Percentiles rank a stretch among this genome's conserved stretches.
Evolutionary conservation across 2,329 filamentous ascomycete genomes (phyloP).

Genomic region (Colletotrichum neosansevieriae): DNA sequence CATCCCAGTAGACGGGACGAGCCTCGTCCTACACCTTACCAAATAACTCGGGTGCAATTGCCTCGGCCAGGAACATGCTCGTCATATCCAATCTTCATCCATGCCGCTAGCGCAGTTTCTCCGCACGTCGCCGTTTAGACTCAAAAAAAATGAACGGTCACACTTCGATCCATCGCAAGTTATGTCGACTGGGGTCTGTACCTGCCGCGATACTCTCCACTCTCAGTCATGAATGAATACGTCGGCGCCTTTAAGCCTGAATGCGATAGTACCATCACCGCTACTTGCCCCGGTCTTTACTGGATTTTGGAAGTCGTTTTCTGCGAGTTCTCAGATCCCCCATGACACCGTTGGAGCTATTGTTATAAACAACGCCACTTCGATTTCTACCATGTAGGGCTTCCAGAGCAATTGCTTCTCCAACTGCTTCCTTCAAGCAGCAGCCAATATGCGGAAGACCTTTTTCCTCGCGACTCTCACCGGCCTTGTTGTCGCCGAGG

Average conservation of each 20-base stretch:
- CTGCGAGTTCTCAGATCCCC: constrained; percentile 26
- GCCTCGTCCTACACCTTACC: background rate
- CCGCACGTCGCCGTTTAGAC: constrained; percentile 30
- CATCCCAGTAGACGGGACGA: background rate
- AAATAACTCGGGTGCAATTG: background rate
- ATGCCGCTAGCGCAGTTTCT: constrained; percentile 24
- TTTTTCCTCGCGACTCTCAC: constrained; percentile 47
- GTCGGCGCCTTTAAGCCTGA: constrained; percentile 35
- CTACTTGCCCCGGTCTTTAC: constrained; percentile 9
- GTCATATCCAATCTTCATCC: background rate
- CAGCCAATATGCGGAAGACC: constrained; percentile 45
- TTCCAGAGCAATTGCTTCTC: constrained; percentile 26
- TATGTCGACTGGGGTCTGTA: constrained; percentile 8
- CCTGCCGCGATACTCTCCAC: constrained; percentile 1
- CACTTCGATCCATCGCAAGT: constrained; percentile 17
- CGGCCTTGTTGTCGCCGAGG: constrained; percentile 64
- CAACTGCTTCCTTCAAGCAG: constrained; percentile 14
- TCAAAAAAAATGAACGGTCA: constrained; percentile 25
- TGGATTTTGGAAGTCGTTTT: constrained; percentile 9
- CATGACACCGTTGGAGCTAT: background rate
- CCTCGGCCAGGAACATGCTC: background rate
- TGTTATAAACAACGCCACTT: constrained; percentile 15
- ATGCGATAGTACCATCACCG: constrained; percentile 21
- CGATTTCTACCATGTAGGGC: background rate
- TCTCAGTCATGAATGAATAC: constrained; percentile 33